phyloP scores from a whole-genome alignment of 306 rosid genomes.

The Neltuma alba region DNA sequence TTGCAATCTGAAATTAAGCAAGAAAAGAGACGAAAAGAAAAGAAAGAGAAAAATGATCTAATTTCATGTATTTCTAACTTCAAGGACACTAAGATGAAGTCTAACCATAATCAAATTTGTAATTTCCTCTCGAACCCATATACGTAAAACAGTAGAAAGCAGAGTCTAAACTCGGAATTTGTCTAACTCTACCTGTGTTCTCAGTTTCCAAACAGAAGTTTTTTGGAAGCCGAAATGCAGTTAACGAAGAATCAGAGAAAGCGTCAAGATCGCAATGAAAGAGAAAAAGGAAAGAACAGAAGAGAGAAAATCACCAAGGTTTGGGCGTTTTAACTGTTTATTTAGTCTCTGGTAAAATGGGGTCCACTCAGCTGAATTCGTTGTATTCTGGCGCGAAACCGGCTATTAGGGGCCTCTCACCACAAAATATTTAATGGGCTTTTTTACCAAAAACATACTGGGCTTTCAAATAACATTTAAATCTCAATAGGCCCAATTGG shows the following conservation, averaged over 20 bases:
- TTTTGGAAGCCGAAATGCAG: conserved; percentile 12
- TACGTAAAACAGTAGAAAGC: background rate
- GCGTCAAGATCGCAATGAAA: conserved; percentile 30
- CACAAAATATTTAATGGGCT: background rate
- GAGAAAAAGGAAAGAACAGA: background rate
- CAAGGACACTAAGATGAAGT: background rate
- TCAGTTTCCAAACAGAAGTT: conserved; percentile 33
- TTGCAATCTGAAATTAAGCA: background rate
- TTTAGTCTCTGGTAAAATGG: conserved; percentile 9
- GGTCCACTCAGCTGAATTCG: conserved; percentile 29
- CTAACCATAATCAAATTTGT: background rate
- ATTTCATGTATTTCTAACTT: background rate
- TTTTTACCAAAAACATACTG: background rate
- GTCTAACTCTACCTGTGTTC: conserved; percentile 30
- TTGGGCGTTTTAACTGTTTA: background rate
- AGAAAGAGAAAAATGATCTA: background rate
- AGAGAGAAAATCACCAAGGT: background rate
- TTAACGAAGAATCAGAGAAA: background rate
- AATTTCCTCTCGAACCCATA: background rate
- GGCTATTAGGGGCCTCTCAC: background rate
- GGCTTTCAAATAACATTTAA: background rate
- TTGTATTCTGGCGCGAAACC: conserved; percentile 46
- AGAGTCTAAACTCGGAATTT: background rate
- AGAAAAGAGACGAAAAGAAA: background rate
- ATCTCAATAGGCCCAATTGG: background rate